Evolutionary conservation across 768 basidiomycete genomes (phyloP).

Genomic region (Gautieria morchelliformis): DNA sequence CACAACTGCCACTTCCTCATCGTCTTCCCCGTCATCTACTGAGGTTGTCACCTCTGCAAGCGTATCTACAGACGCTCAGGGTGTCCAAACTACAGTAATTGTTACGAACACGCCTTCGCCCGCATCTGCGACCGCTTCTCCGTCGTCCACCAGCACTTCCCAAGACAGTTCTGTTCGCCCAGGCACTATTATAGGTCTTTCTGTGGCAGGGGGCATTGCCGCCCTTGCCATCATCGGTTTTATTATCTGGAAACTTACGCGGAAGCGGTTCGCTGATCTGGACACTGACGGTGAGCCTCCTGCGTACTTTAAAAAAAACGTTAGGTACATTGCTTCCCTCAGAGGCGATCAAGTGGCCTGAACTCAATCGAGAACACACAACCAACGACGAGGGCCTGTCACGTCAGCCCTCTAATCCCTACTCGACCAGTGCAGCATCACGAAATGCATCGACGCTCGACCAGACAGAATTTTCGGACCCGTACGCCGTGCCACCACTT

Average conservation of each 20-base stretch:
- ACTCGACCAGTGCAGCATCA: slow-evolving; percentile 2
- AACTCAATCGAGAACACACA: slow-evolving; percentile 40
- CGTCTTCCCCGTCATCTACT: slow-evolving; percentile 2
- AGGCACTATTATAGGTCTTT: slow-evolving; percentile 63
- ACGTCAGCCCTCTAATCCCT: slow-evolving; percentile 8
- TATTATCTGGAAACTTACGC: slow-evolving; percentile 79
- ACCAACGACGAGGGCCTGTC: background rate
- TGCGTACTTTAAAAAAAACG: background rate
- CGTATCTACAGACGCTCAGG: slow-evolving; percentile 20
- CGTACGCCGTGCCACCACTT: slow-evolving; percentile 76
- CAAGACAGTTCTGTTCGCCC: slow-evolving; percentile 15
- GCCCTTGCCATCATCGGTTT: slow-evolving; percentile 62
- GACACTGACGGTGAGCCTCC: slow-evolving; percentile 51
- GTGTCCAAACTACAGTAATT: slow-evolving; percentile 21
- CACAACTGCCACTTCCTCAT: slow-evolving; percentile 6
- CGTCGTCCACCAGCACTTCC: slow-evolving; percentile 19
- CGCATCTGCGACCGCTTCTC: slow-evolving; percentile 16
- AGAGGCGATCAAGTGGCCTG: slow-evolving; percentile 90
- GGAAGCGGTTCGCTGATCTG: slow-evolving; percentile 66
- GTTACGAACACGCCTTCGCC: slow-evolving; percentile 10
- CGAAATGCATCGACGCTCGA: slow-evolving; percentile 11
- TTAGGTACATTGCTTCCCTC: slow-evolving; percentile 1
- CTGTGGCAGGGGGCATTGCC: slow-evolving; percentile 73
- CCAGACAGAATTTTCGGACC: slow-evolving; percentile 34
- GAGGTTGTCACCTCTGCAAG: background rate